Conservation (phyloP, 257 asterid species). For the Jacaranda mimosifolia region DNA sequence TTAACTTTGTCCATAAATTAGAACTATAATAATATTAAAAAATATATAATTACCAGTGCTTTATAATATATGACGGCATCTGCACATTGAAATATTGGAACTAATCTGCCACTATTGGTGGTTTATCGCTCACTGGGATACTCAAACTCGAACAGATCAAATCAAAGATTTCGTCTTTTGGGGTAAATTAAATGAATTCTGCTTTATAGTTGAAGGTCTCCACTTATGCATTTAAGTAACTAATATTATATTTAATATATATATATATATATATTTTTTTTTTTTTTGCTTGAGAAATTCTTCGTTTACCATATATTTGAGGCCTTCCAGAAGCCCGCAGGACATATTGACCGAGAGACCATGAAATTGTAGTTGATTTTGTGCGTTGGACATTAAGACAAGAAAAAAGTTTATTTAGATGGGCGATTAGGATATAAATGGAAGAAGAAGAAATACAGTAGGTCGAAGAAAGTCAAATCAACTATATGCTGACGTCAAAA, state of each 20-base stretch:
- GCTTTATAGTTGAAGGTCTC: neutral
- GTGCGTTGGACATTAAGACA: too few relatives aligned
- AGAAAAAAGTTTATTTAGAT: neutral
- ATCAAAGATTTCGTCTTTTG: neutral
- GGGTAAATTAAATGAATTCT: neutral
- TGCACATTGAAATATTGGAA: neutral
- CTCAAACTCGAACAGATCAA: neutral
- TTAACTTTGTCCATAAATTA: too few relatives aligned
- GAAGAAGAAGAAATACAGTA: neutral
- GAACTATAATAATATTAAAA: too few relatives aligned
- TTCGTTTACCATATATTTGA: neutral
- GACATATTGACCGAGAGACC: neutral
- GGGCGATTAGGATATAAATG: neutral
- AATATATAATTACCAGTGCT: too few relatives aligned
- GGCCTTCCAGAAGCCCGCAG: slow-evolving; percentile 15
- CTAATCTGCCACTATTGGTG: neutral
- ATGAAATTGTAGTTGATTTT: too few relatives aligned
- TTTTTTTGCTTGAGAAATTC: neutral
- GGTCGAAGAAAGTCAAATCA: neutral
- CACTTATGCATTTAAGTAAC: neutral
- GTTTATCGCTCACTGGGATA: neutral
- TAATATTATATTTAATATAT: neutral
- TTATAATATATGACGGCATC: neutral
- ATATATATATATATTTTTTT: too few relatives aligned
- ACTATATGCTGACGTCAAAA: neutral